Evolutionary conservation across 345 rosid genomes (phyloP), one percentile per base, ranked within the genome.

Genomic region (Eucalyptus leucophloia): DNA sequence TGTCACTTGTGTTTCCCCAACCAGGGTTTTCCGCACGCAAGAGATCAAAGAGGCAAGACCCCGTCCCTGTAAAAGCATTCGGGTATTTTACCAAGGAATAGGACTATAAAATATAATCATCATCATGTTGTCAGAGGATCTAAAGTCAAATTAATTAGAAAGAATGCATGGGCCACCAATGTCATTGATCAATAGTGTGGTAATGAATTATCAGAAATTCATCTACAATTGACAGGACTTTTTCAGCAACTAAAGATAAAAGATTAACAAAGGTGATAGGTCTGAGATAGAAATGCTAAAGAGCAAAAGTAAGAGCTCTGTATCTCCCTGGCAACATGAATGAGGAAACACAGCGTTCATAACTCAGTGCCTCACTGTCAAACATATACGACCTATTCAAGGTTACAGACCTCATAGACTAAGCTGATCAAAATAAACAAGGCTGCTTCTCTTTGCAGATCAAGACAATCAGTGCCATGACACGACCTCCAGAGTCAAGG

Each of bases 1-100:
- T 88, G 89, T 95, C 95, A 81, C 88, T 91, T 47, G 49, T 77
- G 62, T 9, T 47, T 47, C 87, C 49, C 92, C 93, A 91, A 87
- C 82, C 80, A 12, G 95, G 91, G 87, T 91, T 89, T 89, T 94
- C 97, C 42, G 91, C 88, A 88, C 87, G 89, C 87, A 95, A 89
- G 89, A 95, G 96, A 91, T 97, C 97, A 69, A 90, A 93, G 45
- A 95, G 94, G 91, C 95, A 91, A 87, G 94, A 91, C 60, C 92
- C 92, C 10, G 96, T 80, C 90, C 94, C 96, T 93, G 47, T 30
- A 87, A 86, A 54, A 90, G 77, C 42, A 49, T 24, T 32, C 44
- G 24, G 54, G 86, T 50, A 40, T 50, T 8, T 8, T 86, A 50
- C 62, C 62, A 86, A 53, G 56, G 88, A 32, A 86, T 19, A 49